A percentile compares a stretch with the other conserved stretches of the same genome.
These are phyloP conservation scores for Chimonanthus salicifolius DNA, from an alignment of 164 flowering plant species.

Conservation along the genomic window DNA sequence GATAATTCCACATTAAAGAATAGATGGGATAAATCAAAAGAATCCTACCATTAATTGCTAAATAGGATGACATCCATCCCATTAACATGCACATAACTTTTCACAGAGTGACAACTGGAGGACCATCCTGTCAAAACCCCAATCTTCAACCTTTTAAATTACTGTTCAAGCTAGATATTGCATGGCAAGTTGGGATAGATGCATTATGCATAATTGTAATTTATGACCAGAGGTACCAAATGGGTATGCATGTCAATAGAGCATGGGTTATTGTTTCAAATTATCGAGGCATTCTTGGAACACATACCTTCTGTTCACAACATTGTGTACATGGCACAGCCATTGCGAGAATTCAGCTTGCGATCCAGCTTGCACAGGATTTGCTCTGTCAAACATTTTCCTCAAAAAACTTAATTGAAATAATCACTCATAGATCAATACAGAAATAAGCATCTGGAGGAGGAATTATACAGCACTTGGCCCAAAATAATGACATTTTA, in stretches of 20 bases:
- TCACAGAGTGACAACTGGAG: too few species aligned
- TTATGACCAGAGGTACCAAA: too few species aligned
- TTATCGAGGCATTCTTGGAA: neutral
- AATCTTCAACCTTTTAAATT: too few species aligned
- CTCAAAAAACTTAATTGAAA: neutral
- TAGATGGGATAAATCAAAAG: too few species aligned
- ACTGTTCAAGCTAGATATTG: too few species aligned
- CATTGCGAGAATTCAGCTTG: constrained; percentile 89
- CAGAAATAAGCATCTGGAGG: neutral
- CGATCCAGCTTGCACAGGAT: constrained; percentile 82
- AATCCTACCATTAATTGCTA: too few species aligned
- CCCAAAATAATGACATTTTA: neutral
- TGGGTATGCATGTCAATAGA: neutral
- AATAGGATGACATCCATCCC: too few species aligned
- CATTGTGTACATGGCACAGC: constrained; percentile 90
- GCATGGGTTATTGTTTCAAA: neutral
- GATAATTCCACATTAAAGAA: too few species aligned
- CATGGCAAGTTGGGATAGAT: too few species aligned
- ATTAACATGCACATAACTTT: too few species aligned
- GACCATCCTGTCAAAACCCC: too few species aligned
- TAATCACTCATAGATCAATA: neutral
- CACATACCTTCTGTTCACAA: constrained; percentile 81
- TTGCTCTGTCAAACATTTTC: constrained; percentile 44
- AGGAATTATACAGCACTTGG: neutral
- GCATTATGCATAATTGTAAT: too few species aligned